These are phyloP conservation scores for Takashimella tepidaria DNA, from an alignment of 1,284 basidiomycete genomes.

Conservation along the genomic window DNA sequence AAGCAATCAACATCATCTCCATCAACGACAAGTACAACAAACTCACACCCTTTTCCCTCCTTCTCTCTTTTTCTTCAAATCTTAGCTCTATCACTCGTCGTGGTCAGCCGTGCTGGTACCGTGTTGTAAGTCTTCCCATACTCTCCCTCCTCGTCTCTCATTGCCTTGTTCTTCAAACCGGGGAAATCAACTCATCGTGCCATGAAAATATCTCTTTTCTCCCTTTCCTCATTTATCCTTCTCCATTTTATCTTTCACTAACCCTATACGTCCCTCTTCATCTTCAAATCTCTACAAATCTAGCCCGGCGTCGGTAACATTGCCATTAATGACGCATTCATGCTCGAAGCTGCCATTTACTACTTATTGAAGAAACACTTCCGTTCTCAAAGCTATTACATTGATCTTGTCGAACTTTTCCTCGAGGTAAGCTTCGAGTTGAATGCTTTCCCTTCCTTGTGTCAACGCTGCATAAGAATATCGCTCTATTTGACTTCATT, in stretches of 20 bases:
- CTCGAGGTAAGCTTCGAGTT: slow-evolving; percentile 71
- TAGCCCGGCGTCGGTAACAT: slow-evolving; percentile 69
- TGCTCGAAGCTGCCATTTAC: slow-evolving; percentile 95
- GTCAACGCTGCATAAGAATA: background rate
- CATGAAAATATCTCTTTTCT: background rate
- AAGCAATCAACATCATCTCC: no score
- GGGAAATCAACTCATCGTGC: no score
- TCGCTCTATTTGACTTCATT: background rate
- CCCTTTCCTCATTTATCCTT: background rate
- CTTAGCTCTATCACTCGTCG: slow-evolving; percentile 73
- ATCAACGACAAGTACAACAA: background rate
- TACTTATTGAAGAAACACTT: slow-evolving; percentile 84
- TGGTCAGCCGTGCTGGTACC: slow-evolving; percentile 98
- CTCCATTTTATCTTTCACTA: background rate
- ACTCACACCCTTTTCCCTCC: no score
- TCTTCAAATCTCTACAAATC: background rate
- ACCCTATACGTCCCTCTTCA: background rate
- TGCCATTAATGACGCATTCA: slow-evolving; percentile 95
- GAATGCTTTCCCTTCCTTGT: no score
- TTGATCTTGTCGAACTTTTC: slow-evolving; percentile 85
- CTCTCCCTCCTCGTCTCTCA: background rate
- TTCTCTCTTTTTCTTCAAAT: background rate
- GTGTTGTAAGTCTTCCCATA: slow-evolving; percentile 49
- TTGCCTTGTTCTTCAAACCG: no score
- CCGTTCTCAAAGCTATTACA: slow-evolving; percentile 73